Conservation (phyloP, 2,329 filamentous ascomycete species). For the Venturia oleaginea region DNA sequence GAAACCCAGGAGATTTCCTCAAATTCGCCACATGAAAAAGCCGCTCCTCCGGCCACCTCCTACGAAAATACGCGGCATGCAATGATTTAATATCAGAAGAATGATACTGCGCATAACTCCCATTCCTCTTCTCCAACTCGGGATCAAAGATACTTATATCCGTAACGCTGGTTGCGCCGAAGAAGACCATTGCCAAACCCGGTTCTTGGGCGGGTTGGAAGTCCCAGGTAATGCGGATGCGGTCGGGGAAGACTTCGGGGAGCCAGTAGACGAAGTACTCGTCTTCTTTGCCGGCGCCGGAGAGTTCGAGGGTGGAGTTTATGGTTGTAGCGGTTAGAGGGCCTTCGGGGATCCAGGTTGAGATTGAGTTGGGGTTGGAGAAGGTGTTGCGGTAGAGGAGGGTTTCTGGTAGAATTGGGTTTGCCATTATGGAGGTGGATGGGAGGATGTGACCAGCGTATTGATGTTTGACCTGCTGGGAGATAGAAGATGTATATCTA, state of each 20-base stretch:
- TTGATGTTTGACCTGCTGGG: background rate
- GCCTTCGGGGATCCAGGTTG: slow-evolving; percentile 26
- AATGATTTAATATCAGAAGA: background rate
- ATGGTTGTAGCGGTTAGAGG: slow-evolving; percentile 21
- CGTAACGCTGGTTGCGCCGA: slow-evolving; percentile 23
- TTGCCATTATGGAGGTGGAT: background rate
- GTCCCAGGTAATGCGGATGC: slow-evolving; percentile 26
- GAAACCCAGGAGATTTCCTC: slow-evolving; percentile 25
- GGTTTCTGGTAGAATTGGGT: slow-evolving; percentile 24
- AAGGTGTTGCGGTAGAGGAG: slow-evolving; percentile 29
- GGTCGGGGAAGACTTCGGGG: slow-evolving; percentile 25
- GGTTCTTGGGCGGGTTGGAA: slow-evolving; percentile 25
- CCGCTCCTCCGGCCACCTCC: slow-evolving; percentile 19
- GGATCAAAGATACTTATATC: slow-evolving; percentile 25
- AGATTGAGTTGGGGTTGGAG: slow-evolving; percentile 21
- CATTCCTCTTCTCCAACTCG: slow-evolving; percentile 21
- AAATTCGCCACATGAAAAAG: slow-evolving; percentile 24
- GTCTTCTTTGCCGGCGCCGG: slow-evolving; percentile 20
- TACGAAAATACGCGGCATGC: slow-evolving; percentile 4
- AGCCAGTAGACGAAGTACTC: slow-evolving; percentile 28
- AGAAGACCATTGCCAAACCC: slow-evolving; percentile 28
- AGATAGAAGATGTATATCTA: background rate
- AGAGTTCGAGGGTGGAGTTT: slow-evolving; percentile 23
- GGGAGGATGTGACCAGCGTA: background rate
- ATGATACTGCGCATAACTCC: slow-evolving; percentile 15